A percentile compares a stretch with the other conserved stretches of the same genome.
Evolutionary conservation across 805 yeast species (phyloP).

Genomic region (Wickerhamomyces ciferrii): DNA sequence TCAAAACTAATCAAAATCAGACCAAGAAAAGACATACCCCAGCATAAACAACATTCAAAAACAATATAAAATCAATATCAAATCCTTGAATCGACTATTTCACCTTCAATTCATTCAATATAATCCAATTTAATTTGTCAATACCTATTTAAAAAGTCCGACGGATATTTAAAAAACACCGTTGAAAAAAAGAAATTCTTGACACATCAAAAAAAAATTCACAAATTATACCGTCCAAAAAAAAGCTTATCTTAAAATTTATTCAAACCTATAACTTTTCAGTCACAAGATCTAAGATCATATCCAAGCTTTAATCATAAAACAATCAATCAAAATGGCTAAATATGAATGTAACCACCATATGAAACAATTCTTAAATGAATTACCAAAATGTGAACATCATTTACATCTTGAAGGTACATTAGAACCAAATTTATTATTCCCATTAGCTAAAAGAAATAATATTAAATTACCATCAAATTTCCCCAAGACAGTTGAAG

Average conservation of each 20-base stretch:
- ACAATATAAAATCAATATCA: too few relatives aligned
- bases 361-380: constrained; percentile 50
- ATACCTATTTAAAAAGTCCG: background rate
- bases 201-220: background rate
- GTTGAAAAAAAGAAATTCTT: background rate
- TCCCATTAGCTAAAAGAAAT: constrained; percentile 65
- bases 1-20: too few relatives aligned
- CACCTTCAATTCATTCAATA: too few relatives aligned
- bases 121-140: too few relatives aligned
- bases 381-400: constrained; percentile 83
- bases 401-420: constrained; percentile 86
- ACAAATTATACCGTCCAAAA: too few relatives aligned
- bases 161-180: background rate
- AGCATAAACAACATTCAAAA: too few relatives aligned
- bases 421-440: constrained; percentile 67
- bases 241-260: background rate
- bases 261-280: too few relatives aligned
- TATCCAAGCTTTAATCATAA: too few relatives aligned
- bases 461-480: constrained; percentile 50
- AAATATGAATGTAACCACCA: constrained; percentile 27
- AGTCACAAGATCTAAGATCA: too few relatives aligned
- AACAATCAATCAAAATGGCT: too few relatives aligned
- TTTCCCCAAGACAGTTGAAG: constrained; percentile 58
- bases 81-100: too few relatives aligned
- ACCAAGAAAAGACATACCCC: too few relatives aligned